Percentiles rank a stretch among this genome's conserved stretches.
Conservation (phyloP, 2,329 filamentous ascomycete genomes). For the Helminthosporium solani region DNA sequence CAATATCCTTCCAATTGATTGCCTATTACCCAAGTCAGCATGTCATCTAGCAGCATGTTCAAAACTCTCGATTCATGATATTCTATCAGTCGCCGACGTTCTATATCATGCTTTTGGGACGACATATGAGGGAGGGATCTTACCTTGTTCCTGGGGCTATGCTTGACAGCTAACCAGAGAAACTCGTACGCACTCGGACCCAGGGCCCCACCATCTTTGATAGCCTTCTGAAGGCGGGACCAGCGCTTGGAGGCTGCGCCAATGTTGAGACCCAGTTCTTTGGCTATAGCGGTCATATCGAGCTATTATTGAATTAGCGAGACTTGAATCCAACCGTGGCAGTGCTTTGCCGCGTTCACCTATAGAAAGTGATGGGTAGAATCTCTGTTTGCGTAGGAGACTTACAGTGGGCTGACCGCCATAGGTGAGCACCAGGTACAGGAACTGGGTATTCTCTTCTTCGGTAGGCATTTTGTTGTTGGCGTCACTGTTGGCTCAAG, state of each 20-base stretch:
- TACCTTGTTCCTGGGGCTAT: conserved; percentile 25
- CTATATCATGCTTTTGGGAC: too few species aligned
- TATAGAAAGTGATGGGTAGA: neutral
- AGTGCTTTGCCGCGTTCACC: neutral
- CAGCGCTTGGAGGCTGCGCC: conserved; percentile 33
- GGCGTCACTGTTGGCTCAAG: too few species aligned
- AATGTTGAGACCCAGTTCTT: conserved; percentile 26
- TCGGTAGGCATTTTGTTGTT: conserved; percentile 27
- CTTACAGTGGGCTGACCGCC: conserved; percentile 24
- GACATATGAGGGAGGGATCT: neutral
- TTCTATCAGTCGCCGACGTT: too few species aligned
- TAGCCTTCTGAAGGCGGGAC: conserved; percentile 33
- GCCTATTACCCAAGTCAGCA: conserved; percentile 6
- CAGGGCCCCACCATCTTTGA: conserved; percentile 22
- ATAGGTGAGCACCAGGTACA: conserved; percentile 33
- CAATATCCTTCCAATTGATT: conserved; percentile 33
- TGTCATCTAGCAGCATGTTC: too few species aligned
- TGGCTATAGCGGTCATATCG: conserved; percentile 29
- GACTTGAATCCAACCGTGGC: neutral
- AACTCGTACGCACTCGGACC: conserved; percentile 19
- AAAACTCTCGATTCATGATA: too few species aligned
- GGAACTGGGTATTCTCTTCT: conserved; percentile 30
- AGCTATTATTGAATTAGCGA: conserved; percentile 23
- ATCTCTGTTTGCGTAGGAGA: neutral
- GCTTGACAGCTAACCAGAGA: conserved; percentile 34